Evolutionary conservation across 192 early-diverging fungal species (phyloP), one percentile per base, ranked within the genome.

Genomic region (Pecoramyces ruminantium): DNA sequence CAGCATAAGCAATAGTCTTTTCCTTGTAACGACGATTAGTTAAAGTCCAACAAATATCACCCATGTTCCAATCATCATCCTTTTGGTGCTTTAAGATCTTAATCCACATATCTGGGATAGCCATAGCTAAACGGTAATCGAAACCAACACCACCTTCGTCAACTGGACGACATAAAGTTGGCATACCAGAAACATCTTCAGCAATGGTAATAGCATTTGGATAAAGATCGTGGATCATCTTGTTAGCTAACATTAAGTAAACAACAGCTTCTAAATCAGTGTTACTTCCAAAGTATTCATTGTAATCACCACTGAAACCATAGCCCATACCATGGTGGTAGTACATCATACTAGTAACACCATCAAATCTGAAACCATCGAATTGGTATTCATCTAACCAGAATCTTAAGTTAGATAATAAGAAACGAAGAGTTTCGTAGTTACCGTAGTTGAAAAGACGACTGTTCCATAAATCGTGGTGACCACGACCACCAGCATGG

Each of bases 171-270:
- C 97, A 95, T 40, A 97, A 88, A 29, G 95, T 94, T 21, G 97
- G 97, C 97, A 98, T 97, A 38, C 97, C 97, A 13, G 97, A 98
- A 25, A 98, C 97, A 87, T 98, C 97, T 92, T 98, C 97, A 21
- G 97, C 96, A 78, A 98, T 91, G 0, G 96, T 97, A 79, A 97
- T 88, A 40, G 91, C 89, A 18, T 93, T 81, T 1, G 94, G 94
- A 82, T 96, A 94, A 78, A 95, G 83, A 78, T 88, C 86, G 83
- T 96, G 93, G 79, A 96, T 84, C 85, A 93, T 90, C 84, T 96
- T 85, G 86, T 95, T 96, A 39, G 94, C 94, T 77, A 97, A 84
- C 95, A 96, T 96, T 84, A 96, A 87, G 86, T 97, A 98, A 79
- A 92, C 90, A 2, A 97, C 86, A 28, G 94, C 92, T 80, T 96